Base-by-base conservation (phyloP, 768 basidiomycete genomes). In the Guyanaporus albipodus region DNA sequence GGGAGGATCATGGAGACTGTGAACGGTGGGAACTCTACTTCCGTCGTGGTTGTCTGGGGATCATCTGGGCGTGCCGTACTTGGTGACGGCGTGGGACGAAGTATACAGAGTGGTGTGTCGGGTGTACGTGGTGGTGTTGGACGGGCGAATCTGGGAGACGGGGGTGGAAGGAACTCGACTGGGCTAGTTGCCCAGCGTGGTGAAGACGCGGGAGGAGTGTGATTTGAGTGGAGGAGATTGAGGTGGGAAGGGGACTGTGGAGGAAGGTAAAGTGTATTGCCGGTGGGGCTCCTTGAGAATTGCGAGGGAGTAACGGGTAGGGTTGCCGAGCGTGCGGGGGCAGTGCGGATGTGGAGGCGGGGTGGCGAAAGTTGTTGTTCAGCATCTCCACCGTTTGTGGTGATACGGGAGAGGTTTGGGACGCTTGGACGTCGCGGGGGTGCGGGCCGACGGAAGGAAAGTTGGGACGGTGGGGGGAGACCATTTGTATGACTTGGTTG, bases 1-100 rank as follows among this genome's bases (percentile, higher is more conserved):
- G 94, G 93, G 3, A 98, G 73, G 54, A 98, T 96, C 17, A 87
- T 88, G 14, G 92, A 95, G 29, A 96, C 80, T n/a, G 75, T 70
- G 62, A 96, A 97, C 6, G 68, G 67, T 5, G 82, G 80, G 54
- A 79, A 75, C 19, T 79, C 83, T 40, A 80, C 75, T 4, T 58
- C 61, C 8, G 56, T 46, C 8, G 63, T 42, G 27, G 54, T 19
- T 10, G 68, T 55, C 29, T 53, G 64, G 23, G 38, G 38, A 10
- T 55, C 57, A 12, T 80, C 82, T 6, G 83, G 85, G 4, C 80
- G 78, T 2, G 80, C 84, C 1, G 86, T 87, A 39, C 67, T 65
- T 6, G 82, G 84, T 9, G 85, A 81, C 18, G 77, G 78, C 0
- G 34, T 12, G 8, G 42, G 41, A 36, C 39, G 41, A 28, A 24